Percentiles rank a stretch among this genome's conserved stretches.
Evolutionary conservation across 177 flowering plant species (phyloP).

Genomic region (Tripterygium wilfordii): DNA sequence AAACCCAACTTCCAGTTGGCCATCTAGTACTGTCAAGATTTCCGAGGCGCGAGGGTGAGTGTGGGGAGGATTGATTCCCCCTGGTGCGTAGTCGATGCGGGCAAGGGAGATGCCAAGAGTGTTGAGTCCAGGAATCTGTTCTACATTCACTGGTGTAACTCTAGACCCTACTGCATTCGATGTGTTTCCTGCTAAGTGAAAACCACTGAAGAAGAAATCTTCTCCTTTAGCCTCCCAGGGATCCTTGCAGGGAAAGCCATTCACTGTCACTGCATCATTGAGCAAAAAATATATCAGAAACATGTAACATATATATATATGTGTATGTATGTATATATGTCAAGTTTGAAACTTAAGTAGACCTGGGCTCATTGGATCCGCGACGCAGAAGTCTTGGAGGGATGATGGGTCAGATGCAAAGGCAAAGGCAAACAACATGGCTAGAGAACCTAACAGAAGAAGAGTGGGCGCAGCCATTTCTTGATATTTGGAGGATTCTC

Average conservation of each 20-base stretch:
- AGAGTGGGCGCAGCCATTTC: too few species aligned
- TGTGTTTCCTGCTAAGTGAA: slow-evolving; percentile 2
- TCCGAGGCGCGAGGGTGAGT: slow-evolving; percentile 7
- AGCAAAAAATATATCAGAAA: too few species aligned
- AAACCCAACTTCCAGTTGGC: slow-evolving; percentile 6
- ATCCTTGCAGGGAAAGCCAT: slow-evolving; percentile 9
- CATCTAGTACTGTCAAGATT: slow-evolving; percentile 2
- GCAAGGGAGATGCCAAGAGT: slow-evolving; percentile 9
- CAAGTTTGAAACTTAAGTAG: too few species aligned
- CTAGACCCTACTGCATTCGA: background rate
- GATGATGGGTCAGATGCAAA: slow-evolving; percentile 4
- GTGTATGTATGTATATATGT: too few species aligned
- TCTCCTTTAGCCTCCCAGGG: background rate
- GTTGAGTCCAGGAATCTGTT: slow-evolving; percentile 7
- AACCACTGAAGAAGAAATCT: slow-evolving; percentile 4
- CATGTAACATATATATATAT: too few species aligned
- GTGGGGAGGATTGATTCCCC: slow-evolving; percentile 9
- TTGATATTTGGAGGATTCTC: too few species aligned
- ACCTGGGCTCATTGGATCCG: slow-evolving; percentile 4
- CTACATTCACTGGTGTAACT: background rate
- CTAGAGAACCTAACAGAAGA: too few species aligned
- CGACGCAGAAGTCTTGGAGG: slow-evolving; percentile 17
- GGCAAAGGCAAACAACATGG: background rate
- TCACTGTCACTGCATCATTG: slow-evolving; percentile 3
- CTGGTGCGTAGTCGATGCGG: slow-evolving; percentile 1